Evolutionary conservation across 768 basidiomycete species (phyloP), one percentile per base, ranked within the genome.

Genomic region (Gyrodon lividus): DNA sequence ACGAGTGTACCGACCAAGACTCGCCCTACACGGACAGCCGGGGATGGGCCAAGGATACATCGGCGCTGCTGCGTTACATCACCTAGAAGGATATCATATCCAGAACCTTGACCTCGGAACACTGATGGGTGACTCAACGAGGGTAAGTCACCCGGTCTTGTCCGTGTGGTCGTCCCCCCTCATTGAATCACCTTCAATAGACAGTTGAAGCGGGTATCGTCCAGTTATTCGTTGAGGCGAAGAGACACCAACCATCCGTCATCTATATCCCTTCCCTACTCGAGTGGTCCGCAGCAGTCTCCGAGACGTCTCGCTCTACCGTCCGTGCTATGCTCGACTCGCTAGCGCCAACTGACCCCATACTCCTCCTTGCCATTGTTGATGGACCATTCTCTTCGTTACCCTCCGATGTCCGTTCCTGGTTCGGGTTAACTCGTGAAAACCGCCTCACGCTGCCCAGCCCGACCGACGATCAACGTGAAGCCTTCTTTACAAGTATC

Each of bases 211-310:
- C 97, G 1, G 87, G 91, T 2, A 84, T 98, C 48, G 92, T 98
- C 4, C 95, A 98, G 60, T 77, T 97, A 16, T 98, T 99, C 63
- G 80, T 95, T 19, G 97, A 99, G 68, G 97, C 96, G 1, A 98
- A 98, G 66, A 85, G 96, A 23, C 92, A 97, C 65, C 94, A 96
- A 60, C 97, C 97, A 0, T 94, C 93, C 0, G 87, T 98, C 33
- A 81, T 99, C 43, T 98, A 95, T 68, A 91, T 99, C 26, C 96
- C 96, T 0, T 89, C 92, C 1, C 80, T 99, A 6, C 62, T 82
- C 1, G 81, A 86, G 1, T 98, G 95, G 94, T 89, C 88, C 57
- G 75, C 84, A 1, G 84, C 92, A 2, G 81, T 98, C 20, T 80
- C 87, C 1, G 94, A 98, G 59, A 86, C 87, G 0, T 80, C 92